Conservation (phyloP, 805 yeast genomes). For the Suhomyces sp. region DNA sequence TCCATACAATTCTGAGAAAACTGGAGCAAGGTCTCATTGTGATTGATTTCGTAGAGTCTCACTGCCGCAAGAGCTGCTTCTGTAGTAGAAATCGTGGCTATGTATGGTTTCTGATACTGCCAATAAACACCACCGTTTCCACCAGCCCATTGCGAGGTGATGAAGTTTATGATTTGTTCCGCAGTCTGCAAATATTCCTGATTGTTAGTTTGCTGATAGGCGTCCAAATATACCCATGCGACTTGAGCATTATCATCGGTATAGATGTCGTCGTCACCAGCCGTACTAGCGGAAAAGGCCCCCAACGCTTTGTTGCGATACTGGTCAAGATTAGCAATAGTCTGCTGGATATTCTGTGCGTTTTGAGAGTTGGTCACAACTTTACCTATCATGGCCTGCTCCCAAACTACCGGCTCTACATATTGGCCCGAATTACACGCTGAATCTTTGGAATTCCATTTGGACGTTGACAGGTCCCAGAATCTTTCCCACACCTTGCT, state of each 20-base stretch:
- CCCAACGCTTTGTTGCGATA: conserved; percentile 19
- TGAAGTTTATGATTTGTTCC: conserved; percentile 13
- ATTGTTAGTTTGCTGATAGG: conserved; percentile 17
- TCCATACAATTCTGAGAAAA: conserved; percentile 18
- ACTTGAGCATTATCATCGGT: conserved; percentile 29
- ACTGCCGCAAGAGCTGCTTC: conserved; percentile 30
- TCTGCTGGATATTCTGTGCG: conserved; percentile 9
- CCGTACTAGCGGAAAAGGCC: conserved; percentile 23
- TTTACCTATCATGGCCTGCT: conserved; percentile 25
- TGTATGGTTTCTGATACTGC: conserved; percentile 19
- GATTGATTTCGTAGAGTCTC: conserved; percentile 15
- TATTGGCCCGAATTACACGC: conserved; percentile 13
- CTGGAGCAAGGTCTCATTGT: conserved; percentile 10
- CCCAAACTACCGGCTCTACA: conserved; percentile 24
- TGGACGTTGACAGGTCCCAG: conserved; percentile 14
- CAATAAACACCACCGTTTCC: conserved; percentile 26
- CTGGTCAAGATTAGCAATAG: conserved; percentile 13
- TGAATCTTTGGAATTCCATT: conserved; percentile 19
- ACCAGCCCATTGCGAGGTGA: conserved; percentile 19
- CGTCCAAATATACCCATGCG: conserved; percentile 25
- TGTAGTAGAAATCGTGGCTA: conserved; percentile 28
- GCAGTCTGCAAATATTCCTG: conserved; percentile 19
- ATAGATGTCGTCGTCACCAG: conserved; percentile 21
- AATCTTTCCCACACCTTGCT: conserved; percentile 19
- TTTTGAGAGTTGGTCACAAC: conserved; percentile 15